Evolutionary conservation across 2,329 filamentous ascomycete genomes (phyloP), one percentile per base, ranked within the genome.

Genomic region (Cladorrhinum sp.): DNA sequence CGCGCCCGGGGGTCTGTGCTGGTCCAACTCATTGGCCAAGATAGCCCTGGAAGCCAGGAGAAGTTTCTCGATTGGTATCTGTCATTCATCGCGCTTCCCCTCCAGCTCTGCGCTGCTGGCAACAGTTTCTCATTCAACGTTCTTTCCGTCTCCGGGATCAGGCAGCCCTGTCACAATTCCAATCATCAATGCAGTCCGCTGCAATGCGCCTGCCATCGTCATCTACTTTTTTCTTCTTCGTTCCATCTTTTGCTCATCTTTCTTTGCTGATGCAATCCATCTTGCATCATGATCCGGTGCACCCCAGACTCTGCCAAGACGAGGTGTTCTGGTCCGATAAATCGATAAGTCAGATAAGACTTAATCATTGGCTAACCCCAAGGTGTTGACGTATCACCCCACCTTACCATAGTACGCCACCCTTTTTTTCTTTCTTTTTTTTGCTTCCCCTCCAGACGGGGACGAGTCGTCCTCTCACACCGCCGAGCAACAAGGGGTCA

Each of bases 21-120:
- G 41, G 8, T 20, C 6, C 41, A 18, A 45, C 10, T 45, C 16
- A 45, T 29, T 48, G 38, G 65, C 64, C 64, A 68, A 66, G 65
- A 22, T 49, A 16, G 49, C 29, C 20, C 53, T 58, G 63, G 67
- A 69, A 69, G 45, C 53, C 53, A 36, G 58, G 55, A 68, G 67
- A 69, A 69, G 58, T 52, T 68, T 68, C 67, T 64, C 62, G 66
- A 67, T 62, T 64, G 63, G 57, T 18, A 29, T n/a, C n/a, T 45
- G 41, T 45, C n/a, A 20, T 45, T n/a, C n/a, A n/a, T n/a, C 7
- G 41, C 8, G n/a, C 4, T 25, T 54, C 48, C 23, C 18, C 38
- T 12, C 25, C 16, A 13, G 6, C 36, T 41, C 16, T 7, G 10
- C 10, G 3, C 10, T n/a, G 4, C 16, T 41, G 12, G 16, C 41